Evolutionary conservation across 441 rosid genomes (phyloP).

Genomic region (Aquilaria agallochum): DNA sequence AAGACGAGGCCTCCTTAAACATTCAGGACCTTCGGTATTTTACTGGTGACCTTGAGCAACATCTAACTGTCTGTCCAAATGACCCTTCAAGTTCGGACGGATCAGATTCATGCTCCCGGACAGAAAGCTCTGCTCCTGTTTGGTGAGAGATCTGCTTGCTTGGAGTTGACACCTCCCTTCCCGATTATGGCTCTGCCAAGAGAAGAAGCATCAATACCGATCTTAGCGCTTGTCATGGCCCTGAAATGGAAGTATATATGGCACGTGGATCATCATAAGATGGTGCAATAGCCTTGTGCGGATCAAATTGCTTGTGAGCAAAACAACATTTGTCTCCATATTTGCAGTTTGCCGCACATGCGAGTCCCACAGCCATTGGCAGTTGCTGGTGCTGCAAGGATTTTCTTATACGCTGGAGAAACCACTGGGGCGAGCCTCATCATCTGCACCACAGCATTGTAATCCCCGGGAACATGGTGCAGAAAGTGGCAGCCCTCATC

Average conservation of each 20-base stretch:
- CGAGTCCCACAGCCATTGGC: conserved; percentile 44
- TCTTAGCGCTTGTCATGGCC: conserved; percentile 54
- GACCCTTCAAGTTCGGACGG: conserved; percentile 79
- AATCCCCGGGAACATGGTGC: conserved; percentile 80
- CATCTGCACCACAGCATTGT: conserved; percentile 69
- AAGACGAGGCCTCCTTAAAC: too few relatives aligned
- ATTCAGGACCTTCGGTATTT: too few relatives aligned
- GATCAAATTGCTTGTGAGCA: conserved; percentile 80
- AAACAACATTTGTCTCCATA: conserved; percentile 67
- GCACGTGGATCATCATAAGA: conserved; percentile 41
- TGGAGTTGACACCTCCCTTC: conserved; percentile 72
- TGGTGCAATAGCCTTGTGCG: conserved; percentile 40
- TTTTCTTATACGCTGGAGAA: conserved; percentile 33
- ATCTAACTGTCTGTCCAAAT: conserved; percentile 45
- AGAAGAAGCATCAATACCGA: conserved; percentile 63
- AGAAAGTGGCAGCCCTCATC: conserved; percentile 87
- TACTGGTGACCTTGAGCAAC: too few relatives aligned
- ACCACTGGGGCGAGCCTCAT: conserved; percentile 43
- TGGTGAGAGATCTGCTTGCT: conserved; percentile 55
- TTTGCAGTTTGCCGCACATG: conserved; percentile 68
- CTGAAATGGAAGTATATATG: conserved; percentile 45
- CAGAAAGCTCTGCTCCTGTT: conserved; percentile 72
- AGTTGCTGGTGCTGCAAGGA: conserved; percentile 23
- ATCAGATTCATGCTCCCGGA: conserved; percentile 64
- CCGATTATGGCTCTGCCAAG: conserved; percentile 87